These are phyloP conservation scores for Mycena chlorophos DNA, from an alignment of 768 basidiomycete genomes.

Conservation along the genomic window DNA sequence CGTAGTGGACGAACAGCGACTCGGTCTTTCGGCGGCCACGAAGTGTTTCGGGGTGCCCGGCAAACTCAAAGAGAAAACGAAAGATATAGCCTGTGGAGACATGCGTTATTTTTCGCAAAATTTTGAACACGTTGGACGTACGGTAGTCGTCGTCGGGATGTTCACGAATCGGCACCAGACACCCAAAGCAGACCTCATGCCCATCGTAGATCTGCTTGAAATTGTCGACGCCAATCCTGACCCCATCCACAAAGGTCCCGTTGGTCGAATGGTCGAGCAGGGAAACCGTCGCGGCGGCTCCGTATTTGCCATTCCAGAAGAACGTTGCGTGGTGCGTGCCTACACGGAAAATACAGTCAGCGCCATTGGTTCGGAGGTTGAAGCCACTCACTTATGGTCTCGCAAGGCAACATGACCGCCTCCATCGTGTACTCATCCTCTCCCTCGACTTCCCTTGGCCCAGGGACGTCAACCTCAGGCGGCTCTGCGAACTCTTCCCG, in stretches of 20 bases:
- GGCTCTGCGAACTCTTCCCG: not conserved
- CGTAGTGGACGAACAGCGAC: conserved; percentile 47
- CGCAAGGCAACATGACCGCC: not conserved
- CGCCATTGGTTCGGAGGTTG: not conserved
- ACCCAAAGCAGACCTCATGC: conserved; percentile 63
- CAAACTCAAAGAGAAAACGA: conserved; percentile 4
- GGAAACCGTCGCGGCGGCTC: conserved; percentile 27
- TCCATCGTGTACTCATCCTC: not conserved
- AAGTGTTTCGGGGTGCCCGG: not conserved
- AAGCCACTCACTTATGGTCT: conserved; percentile 11
- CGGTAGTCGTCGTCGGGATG: conserved; percentile 48
- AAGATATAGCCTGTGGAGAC: conserved; percentile 17
- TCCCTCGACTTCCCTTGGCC: not conserved
- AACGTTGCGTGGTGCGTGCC: conserved; percentile 14
- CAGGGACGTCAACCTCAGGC: not conserved
- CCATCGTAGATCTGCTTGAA: conserved; percentile 50
- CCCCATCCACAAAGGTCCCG: conserved; percentile 50
- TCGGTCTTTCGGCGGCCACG: conserved; percentile 29
- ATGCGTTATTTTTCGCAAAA: not conserved
- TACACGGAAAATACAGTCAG: too few relatives aligned
- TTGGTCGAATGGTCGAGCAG: conserved; percentile 45
- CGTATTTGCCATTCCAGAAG: conserved; percentile 26
- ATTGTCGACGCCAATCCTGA: conserved; percentile 38
- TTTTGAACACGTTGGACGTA: conserved; percentile 29
- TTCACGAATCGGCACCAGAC: conserved; percentile 27